These are phyloP conservation scores for Phaeomoniella chlamydospora DNA, from an alignment of 2,329 filamentous ascomycete species.

Conservation along the genomic window DNA sequence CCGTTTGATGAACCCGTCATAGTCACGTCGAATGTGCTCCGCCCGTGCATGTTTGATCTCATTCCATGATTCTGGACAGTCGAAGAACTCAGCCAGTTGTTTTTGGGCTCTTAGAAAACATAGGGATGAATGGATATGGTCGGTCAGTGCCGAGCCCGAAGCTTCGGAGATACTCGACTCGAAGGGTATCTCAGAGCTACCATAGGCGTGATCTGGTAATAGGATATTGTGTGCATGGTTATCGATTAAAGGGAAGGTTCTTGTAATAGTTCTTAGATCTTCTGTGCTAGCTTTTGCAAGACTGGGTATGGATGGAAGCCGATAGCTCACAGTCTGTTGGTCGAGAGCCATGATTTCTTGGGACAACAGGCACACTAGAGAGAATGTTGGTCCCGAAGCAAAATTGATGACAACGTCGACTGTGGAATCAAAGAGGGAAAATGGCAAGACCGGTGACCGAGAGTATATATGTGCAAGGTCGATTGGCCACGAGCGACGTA, in stretches of 20 bases:
- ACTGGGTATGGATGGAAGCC: constrained; percentile 2
- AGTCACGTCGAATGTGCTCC: constrained; percentile 31
- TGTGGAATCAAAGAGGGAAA: too few relatives aligned
- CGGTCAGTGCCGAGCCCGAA: constrained; percentile 45
- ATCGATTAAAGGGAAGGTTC: constrained; percentile 28
- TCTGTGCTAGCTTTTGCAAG: constrained; percentile 12
- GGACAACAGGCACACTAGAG: too few relatives aligned
- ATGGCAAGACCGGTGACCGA: too few relatives aligned
- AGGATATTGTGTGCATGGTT: constrained; percentile 33
- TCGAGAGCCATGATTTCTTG: neutral
- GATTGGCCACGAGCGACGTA: too few relatives aligned
- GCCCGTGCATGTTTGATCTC: constrained; percentile 35
- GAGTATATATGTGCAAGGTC: too few relatives aligned
- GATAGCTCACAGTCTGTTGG: neutral
- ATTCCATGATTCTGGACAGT: constrained; percentile 49
- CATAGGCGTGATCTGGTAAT: constrained; percentile 14
- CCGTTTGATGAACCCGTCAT: constrained; percentile 42
- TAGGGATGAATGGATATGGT: constrained; percentile 46
- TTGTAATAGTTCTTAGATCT: constrained; percentile 20
- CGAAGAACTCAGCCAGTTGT: constrained; percentile 52
- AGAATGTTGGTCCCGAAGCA: too few relatives aligned
- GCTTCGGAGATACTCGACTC: constrained; percentile 61
- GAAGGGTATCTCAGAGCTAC: constrained; percentile 26
- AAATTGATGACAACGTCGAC: too few relatives aligned
- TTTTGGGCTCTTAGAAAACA: constrained; percentile 56